These are phyloP conservation scores for Aureobasidium lini DNA, from an alignment of 2,329 filamentous ascomycete genomes.

Conservation along the genomic window DNA sequence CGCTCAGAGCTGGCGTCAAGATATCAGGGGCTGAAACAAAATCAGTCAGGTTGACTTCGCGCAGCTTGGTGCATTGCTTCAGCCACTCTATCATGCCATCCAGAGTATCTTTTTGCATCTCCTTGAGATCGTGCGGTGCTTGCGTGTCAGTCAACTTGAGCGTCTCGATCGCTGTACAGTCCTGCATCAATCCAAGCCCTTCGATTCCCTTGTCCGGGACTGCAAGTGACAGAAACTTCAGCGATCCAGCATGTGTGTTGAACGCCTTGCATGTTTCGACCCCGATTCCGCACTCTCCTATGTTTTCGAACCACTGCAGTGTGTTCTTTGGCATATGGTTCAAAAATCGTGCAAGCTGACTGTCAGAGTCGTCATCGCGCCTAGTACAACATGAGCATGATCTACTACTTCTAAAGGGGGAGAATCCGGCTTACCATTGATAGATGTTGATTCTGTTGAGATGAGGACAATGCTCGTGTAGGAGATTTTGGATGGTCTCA, in stretches of 20 bases:
- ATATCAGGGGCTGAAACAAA: conserved; percentile 48
- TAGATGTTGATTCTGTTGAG: conserved; percentile 56
- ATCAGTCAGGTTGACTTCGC: conserved; percentile 42
- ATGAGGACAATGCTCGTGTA: conserved; percentile 51
- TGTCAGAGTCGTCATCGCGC: conserved; percentile 42
- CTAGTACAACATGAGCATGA: not conserved
- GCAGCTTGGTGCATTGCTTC: conserved; percentile 44
- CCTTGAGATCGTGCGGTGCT: conserved; percentile 40
- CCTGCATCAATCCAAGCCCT: conserved; percentile 42
- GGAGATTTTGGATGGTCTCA: conserved; percentile 44
- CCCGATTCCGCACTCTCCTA: conserved; percentile 49
- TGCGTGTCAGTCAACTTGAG: conserved; percentile 43
- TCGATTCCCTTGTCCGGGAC: conserved; percentile 43
- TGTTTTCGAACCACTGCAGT: conserved; percentile 51
- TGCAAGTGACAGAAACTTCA: conserved; percentile 47
- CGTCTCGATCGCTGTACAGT: conserved; percentile 42
- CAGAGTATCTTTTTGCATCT: conserved; percentile 46
- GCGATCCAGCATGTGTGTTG: conserved; percentile 45
- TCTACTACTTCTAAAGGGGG: no score
- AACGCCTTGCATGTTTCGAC: conserved; percentile 48
- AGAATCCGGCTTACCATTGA: conserved; percentile 31
- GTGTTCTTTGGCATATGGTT: conserved; percentile 48
- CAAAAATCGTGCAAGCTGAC: conserved; percentile 53
- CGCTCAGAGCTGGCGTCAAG: conserved; percentile 42
- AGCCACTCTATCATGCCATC: conserved; percentile 49